These are phyloP conservation scores for Acmispon strigosus DNA, from an alignment of 306 rosid genomes.

Conservation along the genomic window DNA sequence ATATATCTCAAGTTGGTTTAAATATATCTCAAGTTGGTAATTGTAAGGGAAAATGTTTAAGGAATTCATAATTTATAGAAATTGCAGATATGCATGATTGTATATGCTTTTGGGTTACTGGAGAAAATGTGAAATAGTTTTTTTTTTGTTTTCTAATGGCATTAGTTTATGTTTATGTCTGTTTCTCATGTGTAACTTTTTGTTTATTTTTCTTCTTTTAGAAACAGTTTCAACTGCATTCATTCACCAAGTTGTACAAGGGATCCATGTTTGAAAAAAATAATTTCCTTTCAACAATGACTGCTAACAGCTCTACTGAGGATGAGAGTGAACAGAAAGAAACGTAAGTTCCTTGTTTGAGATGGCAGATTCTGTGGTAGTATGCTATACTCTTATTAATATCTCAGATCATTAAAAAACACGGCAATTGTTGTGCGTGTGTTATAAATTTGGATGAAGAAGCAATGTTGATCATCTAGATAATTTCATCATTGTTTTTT, in stretches of 20 bases:
- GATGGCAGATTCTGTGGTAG: background rate
- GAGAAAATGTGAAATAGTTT: too few species aligned
- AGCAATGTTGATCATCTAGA: background rate
- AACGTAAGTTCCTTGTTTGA: constrained; percentile 33
- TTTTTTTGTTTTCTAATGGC: background rate
- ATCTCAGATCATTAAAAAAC: background rate
- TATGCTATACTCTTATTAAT: background rate
- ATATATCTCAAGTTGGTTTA: too few species aligned
- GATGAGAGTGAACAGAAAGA: constrained; percentile 17
- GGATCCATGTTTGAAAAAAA: constrained; percentile 21
- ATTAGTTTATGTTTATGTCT: background rate
- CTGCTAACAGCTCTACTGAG: constrained; percentile 24
- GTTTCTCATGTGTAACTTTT: background rate
- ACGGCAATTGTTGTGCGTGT: background rate
- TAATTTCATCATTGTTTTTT: background rate
- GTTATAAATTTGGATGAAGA: background rate
- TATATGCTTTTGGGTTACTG: background rate
- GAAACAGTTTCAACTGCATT: constrained; percentile 13
- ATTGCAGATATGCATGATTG: background rate
- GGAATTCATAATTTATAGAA: background rate
- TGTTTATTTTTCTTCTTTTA: background rate
- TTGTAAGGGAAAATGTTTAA: background rate
- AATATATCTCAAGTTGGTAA: background rate
- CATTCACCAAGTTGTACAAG: constrained; percentile 11
- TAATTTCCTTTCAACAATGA: constrained; percentile 25